phyloP scores from a whole-genome alignment of 208 protist genomes.

The Acanthamoeba healyi region DNA sequence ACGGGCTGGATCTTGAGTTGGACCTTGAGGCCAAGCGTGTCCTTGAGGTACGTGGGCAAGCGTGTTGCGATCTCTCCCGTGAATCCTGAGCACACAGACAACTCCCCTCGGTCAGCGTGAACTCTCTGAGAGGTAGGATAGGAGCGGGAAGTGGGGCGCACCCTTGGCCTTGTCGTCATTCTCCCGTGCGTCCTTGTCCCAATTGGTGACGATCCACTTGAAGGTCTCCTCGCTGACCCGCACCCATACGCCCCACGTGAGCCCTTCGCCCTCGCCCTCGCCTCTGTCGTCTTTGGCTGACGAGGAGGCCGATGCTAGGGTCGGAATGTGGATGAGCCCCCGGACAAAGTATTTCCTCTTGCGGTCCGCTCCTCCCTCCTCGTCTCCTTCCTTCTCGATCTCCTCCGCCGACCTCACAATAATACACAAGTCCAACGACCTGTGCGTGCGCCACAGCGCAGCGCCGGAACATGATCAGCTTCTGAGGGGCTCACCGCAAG shows the following conservation, averaged over 20 bases:
- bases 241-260: constrained; percentile 63
- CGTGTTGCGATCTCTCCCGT: background rate
- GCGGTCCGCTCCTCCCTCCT: background rate
- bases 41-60: constrained; percentile 40
- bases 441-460: background rate
- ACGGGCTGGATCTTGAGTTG: constrained; percentile 27
- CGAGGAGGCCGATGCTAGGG: constrained; percentile 26
- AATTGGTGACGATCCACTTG: constrained; percentile 49
- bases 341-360: constrained; percentile 37
- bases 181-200: constrained; percentile 42
- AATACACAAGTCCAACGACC: constrained; percentile 45
- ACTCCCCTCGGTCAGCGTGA: too few species aligned
- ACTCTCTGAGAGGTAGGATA: background rate
- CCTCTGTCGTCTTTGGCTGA: background rate
- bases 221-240: constrained; percentile 45
- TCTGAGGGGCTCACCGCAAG: background rate
- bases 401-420: constrained; percentile 44
- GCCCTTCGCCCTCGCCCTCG: constrained; percentile 10
- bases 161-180: constrained; percentile 48
- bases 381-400: background rate
- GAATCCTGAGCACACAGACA: background rate
- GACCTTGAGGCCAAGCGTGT: constrained; percentile 53
- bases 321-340: constrained; percentile 40
- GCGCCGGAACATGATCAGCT: background rate
- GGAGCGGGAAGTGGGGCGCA: background rate